Percentiles rank a stretch among this genome's conserved stretches.
These are phyloP conservation scores for Macrophomina tecta DNA, from an alignment of 2,329 filamentous ascomycete genomes.

Conservation along the genomic window DNA sequence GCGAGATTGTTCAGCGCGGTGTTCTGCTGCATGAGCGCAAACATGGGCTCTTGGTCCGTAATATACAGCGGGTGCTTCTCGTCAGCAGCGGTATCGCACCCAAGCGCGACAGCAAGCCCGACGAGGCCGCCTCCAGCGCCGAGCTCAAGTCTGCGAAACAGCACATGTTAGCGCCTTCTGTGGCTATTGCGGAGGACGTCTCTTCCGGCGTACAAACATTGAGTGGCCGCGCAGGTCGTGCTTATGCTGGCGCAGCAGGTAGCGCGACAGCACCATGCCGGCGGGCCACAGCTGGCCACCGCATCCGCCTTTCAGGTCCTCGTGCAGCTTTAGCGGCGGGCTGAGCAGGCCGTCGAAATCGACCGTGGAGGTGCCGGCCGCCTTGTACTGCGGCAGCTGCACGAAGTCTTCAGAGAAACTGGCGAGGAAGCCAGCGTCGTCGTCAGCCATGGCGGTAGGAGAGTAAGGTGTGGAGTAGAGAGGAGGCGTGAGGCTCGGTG, in stretches of 20 bases:
- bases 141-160: conserved; percentile 73
- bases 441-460: conserved; percentile 1
- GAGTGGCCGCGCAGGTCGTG: conserved; percentile 68
- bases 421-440: conserved; percentile 38
- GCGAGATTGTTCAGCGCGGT: conserved; percentile 78
- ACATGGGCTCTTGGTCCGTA: conserved; percentile 88
- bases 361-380: conserved; percentile 57
- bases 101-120: conserved; percentile 66
- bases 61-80: conserved; percentile 69
- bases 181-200: neutral
- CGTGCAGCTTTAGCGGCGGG: conserved; percentile 75
- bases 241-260: conserved; percentile 77
- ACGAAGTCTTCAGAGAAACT: conserved; percentile 63
- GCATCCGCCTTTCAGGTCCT: conserved; percentile 86
- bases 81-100: conserved; percentile 43
- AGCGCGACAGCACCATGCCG: conserved; percentile 84
- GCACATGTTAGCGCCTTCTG: conserved; percentile 30
- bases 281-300: conserved; percentile 95
- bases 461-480: conserved; percentile 1
- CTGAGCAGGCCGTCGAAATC: conserved; percentile 77
- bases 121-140: conserved; percentile 92
- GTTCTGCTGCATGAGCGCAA: conserved; percentile 84
- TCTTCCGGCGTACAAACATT: conserved; percentile 66
- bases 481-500: conserved; percentile 8
- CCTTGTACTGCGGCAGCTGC: conserved; percentile 58